Evolutionary conservation across 2,329 filamentous ascomycete genomes (phyloP).

Genomic region (Xylariaceae sp.): DNA sequence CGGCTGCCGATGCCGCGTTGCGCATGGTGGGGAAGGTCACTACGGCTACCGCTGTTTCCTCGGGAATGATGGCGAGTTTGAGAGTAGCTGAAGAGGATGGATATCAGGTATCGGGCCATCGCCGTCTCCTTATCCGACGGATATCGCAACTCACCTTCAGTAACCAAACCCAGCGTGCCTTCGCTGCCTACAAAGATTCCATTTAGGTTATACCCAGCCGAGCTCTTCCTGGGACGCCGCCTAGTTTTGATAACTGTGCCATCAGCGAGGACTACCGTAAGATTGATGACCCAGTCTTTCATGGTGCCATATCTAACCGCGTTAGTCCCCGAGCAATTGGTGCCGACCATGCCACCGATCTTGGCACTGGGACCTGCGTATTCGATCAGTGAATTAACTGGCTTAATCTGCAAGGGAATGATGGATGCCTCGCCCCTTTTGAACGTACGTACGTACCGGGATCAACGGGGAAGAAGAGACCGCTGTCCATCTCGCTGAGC

Average conservation of each 20-base stretch:
- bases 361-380: constrained; percentile 55
- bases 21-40: constrained; percentile 73
- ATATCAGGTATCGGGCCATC: neutral
- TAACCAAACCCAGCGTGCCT: constrained; percentile 74
- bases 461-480: constrained; percentile 87
- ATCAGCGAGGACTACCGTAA: constrained; percentile 75
- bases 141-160: constrained; percentile 47
- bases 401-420: constrained; percentile 20
- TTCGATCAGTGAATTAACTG: constrained; percentile 22
- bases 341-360: constrained; percentile 79
- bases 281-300: constrained; percentile 82
- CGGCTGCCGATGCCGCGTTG: constrained; percentile 68
- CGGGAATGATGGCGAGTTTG: constrained; percentile 70
- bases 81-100: constrained; percentile 53
- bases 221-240: constrained; percentile 70
- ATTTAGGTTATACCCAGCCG: constrained; percentile 79
- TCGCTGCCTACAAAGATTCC: constrained; percentile 75
- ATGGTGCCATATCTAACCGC: constrained; percentile 78
- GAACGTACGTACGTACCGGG: constrained; percentile 47
- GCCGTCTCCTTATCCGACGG: neutral
- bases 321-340: constrained; percentile 72
- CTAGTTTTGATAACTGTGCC: constrained; percentile 75
- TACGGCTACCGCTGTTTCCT: constrained; percentile 71
- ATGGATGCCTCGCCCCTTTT: neutral
- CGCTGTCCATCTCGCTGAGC: constrained; percentile 60